These are phyloP conservation scores for Margaritispora aquatica DNA, from an alignment of 495 filamentous ascomycete species.

Conservation along the genomic window DNA sequence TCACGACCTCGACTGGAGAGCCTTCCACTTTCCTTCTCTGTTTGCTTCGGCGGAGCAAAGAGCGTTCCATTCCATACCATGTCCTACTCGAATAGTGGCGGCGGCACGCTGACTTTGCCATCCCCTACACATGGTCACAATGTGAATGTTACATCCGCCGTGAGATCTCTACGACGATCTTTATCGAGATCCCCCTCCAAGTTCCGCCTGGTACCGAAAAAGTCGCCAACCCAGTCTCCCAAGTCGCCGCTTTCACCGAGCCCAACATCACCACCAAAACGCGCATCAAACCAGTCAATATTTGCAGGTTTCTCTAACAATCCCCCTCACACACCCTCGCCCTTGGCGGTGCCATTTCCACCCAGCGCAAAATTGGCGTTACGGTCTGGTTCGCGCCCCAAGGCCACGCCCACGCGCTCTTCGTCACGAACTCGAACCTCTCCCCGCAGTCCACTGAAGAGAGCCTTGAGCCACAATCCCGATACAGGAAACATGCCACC, in stretches of 20 bases:
- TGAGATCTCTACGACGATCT: slow-evolving; percentile 74
- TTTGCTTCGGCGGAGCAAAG: slow-evolving; percentile 10
- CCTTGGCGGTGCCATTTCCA: slow-evolving; percentile 47
- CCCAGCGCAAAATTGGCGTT: slow-evolving; percentile 45
- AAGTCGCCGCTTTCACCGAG: slow-evolving; percentile 44
- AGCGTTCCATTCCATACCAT: slow-evolving; percentile 26
- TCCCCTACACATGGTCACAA: slow-evolving; percentile 77
- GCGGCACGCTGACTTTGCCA: slow-evolving; percentile 73
- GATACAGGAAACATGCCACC: slow-evolving; percentile 57
- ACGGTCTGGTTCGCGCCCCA: slow-evolving; percentile 38
- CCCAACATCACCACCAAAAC: slow-evolving; percentile 40
- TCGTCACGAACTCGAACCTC: slow-evolving; percentile 47
- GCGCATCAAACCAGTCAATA: slow-evolving; percentile 30
- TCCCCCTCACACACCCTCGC: slow-evolving; percentile 31
- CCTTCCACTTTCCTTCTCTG: slow-evolving; percentile 2
- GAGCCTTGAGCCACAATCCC: slow-evolving; percentile 61
- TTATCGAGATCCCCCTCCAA: slow-evolving; percentile 85
- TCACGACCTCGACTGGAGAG: slow-evolving; percentile 7
- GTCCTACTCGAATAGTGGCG: slow-evolving; percentile 45
- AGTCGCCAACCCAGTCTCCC: slow-evolving; percentile 37
- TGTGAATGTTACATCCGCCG: slow-evolving; percentile 69
- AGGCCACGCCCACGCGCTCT: slow-evolving; percentile 19
- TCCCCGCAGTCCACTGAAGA: slow-evolving; percentile 69
- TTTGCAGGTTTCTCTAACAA: slow-evolving; percentile 26
- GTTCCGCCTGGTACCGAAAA: slow-evolving; percentile 53